A percentile compares a stretch with the other conserved stretches of the same genome.
phyloP scores from a whole-genome alignment of 2,329 filamentous ascomycete species.

The Ophiostoma populinum region DNA sequence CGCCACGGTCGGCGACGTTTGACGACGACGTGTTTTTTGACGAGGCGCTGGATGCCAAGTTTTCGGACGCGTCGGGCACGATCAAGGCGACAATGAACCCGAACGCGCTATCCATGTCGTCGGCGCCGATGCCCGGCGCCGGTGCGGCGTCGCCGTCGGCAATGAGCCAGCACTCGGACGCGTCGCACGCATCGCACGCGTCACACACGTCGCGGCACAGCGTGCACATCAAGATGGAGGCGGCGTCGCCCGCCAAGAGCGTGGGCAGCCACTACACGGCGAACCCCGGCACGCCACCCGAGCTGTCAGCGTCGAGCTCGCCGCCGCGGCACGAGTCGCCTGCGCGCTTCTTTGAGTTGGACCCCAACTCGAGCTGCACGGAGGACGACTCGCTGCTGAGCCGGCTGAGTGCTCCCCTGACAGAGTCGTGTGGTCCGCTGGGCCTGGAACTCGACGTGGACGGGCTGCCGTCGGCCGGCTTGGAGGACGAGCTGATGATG shows the following conservation, averaged over 20 bases:
- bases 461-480: slow-evolving; percentile 14
- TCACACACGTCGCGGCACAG: too few species aligned
- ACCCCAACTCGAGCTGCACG: slow-evolving; percentile 21
- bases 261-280: slow-evolving; percentile 31
- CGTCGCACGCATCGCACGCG: background rate
- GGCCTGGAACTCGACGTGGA: slow-evolving; percentile 16
- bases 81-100: slow-evolving; percentile 19
- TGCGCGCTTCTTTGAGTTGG: slow-evolving; percentile 29
- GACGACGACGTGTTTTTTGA: slow-evolving; percentile 25
- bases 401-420: slow-evolving; percentile 17
- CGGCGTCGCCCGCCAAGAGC: slow-evolving; percentile 33
- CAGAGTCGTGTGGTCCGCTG: slow-evolving; percentile 10
- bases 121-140: slow-evolving; percentile 22
- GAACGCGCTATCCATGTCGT: slow-evolving; percentile 21
- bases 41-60: slow-evolving; percentile 22
- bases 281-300: slow-evolving; percentile 30
- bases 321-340: slow-evolving; percentile 24
- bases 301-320: slow-evolving; percentile 43
- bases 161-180: slow-evolving; percentile 22
- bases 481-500: slow-evolving; percentile 28
- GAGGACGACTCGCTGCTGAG: slow-evolving; percentile 12
- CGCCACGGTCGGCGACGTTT: slow-evolving; percentile 27
- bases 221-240: slow-evolving; percentile 3
- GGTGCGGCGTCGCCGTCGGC: slow-evolving; percentile 23
- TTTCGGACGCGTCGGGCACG: slow-evolving; percentile 4